These are phyloP conservation scores for Mollisiaceae sp. DNA, from an alignment of 2,329 filamentous ascomycete genomes.

Conservation along the genomic window DNA sequence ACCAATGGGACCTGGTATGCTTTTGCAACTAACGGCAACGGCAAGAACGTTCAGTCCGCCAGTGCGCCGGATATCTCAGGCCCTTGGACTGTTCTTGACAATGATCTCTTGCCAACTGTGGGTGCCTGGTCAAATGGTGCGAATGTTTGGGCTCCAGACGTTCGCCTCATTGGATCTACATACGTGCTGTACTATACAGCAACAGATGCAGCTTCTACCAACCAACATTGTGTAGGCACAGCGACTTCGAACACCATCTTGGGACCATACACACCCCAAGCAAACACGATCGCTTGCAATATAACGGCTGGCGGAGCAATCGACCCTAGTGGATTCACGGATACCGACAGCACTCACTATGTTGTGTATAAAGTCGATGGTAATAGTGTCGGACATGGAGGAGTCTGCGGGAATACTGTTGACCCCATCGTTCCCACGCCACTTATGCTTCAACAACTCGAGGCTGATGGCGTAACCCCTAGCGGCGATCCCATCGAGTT, in stretches of 20 bases:
- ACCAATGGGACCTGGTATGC: slow-evolving; percentile 59
- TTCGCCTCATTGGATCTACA: slow-evolving; percentile 55
- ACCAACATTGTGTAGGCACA: slow-evolving; percentile 62
- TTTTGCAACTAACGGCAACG: slow-evolving; percentile 59
- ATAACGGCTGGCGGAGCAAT: slow-evolving; percentile 62
- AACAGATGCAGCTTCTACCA: slow-evolving; percentile 45
- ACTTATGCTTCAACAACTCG: slow-evolving; percentile 60
- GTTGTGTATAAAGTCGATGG: slow-evolving; percentile 71
- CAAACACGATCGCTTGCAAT: slow-evolving; percentile 53
- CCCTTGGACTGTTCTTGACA: slow-evolving; percentile 54
- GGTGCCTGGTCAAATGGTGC: slow-evolving; percentile 58
- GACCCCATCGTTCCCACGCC: slow-evolving; percentile 53
- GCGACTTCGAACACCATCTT: slow-evolving; percentile 52
- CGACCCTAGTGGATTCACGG: slow-evolving; percentile 64
- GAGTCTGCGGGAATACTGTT: slow-evolving; percentile 53
- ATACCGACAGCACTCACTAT: slow-evolving; percentile 59
- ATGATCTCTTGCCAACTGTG: slow-evolving; percentile 59
- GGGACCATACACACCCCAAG: slow-evolving; percentile 24
- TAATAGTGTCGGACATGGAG: slow-evolving; percentile 52
- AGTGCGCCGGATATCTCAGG: slow-evolving; percentile 46
- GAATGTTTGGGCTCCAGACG: slow-evolving; percentile 67
- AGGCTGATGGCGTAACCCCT: slow-evolving; percentile 55
- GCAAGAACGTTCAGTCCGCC: slow-evolving; percentile 59
- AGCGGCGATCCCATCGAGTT: slow-evolving; percentile 56
- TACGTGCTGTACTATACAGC: slow-evolving; percentile 67